Evolutionary conservation across 225 moss, liverwort and hornwort genomes (phyloP), one percentile per base, ranked within the genome.

Genomic region (Pleurozium schreberi): DNA sequence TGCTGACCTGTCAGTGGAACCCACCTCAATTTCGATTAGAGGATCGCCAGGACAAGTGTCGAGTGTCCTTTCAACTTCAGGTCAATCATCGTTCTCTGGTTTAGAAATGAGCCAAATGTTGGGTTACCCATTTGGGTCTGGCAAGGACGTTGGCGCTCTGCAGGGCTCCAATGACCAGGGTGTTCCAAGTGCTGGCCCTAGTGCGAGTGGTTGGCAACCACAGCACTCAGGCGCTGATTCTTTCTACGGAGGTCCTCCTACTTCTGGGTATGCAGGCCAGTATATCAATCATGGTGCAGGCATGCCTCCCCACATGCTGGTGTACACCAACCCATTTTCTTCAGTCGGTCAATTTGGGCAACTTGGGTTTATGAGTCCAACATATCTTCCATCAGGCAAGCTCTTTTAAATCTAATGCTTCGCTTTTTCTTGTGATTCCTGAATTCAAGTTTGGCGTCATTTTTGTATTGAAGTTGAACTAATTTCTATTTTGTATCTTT

Each of bases 61-160:
- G 70, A 96, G 95, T 90, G 92, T 96, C 78, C 95, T 96, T 88
- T 94, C 96, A 81, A 92, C 87, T 68, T 94, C 96, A 80, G 95
- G 96, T 83, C 92, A 95, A 88, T 95, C 95, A 86, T 95, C 97
- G 71, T 99, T 95, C 86, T 92, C 97, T 91, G 96, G 96, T 86
- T 89, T 96, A 90, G 98, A 99, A 94, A 96, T 97, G 98, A 97
- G 96, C 91, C 94, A 96, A 92, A 96, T 97, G 95, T 91, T 99
- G 79, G 96, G 97, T 49, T 99, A 94, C 90, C 93, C 96, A 75
- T 99, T 96, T 92, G 94, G 92, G 80, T 63, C 92, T n/a, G 91
- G 91, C 90, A 96, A 96, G 90, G 98, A 99, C 87, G 90, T 92
- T 34, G 66, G 93, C 87, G 93, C 93, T 88, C 86, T 94, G 75